phyloP scores from a whole-genome alignment of 352 stramenopile genomes.

The Globisporangium camurandrum region DNA sequence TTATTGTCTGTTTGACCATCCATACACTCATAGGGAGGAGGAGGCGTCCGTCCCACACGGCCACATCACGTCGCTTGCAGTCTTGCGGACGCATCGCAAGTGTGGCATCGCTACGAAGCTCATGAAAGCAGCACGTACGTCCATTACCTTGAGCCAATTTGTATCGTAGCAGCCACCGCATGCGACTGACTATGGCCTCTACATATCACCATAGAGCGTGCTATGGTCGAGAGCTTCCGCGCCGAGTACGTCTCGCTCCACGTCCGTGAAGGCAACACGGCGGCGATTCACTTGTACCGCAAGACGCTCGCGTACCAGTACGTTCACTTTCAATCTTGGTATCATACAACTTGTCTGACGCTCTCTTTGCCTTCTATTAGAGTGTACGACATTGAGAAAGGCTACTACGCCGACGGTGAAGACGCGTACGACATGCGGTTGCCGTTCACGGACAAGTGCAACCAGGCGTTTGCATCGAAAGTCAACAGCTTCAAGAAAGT shows the following conservation, averaged over 20 bases:
- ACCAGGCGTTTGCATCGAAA: conserved; percentile 77
- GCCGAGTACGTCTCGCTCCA: conserved; percentile 99
- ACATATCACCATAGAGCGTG: conserved; percentile 47
- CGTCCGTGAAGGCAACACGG: conserved; percentile 97
- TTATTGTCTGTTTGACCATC: too few species aligned
- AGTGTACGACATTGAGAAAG: conserved; percentile 97
- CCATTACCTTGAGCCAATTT: too few species aligned
- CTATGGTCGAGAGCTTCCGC: conserved; percentile 96
- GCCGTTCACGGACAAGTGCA: conserved; percentile 90
- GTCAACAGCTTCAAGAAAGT: conserved; percentile 81
- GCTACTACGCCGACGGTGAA: conserved; percentile 99
- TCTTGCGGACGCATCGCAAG: conserved; percentile 96
- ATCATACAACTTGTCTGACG: neutral
- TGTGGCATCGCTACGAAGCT: conserved; percentile 96
- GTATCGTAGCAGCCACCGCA: too few species aligned
- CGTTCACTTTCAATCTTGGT: conserved; percentile 9
- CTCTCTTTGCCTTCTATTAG: conserved; percentile 21
- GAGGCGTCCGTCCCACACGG: conserved; percentile 88
- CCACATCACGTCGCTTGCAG: conserved; percentile 99
- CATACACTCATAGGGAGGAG: conserved; percentile 64
- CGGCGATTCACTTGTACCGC: conserved; percentile 98
- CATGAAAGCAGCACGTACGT: conserved; percentile 91
- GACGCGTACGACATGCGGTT: conserved; percentile 98
- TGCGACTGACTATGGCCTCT: neutral
- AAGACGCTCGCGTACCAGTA: conserved; percentile 97